Evolutionary conservation across 2,329 filamentous ascomycete genomes (phyloP), one percentile per base, ranked within the genome.

Genomic region (Acrodontium crateriforme): DNA sequence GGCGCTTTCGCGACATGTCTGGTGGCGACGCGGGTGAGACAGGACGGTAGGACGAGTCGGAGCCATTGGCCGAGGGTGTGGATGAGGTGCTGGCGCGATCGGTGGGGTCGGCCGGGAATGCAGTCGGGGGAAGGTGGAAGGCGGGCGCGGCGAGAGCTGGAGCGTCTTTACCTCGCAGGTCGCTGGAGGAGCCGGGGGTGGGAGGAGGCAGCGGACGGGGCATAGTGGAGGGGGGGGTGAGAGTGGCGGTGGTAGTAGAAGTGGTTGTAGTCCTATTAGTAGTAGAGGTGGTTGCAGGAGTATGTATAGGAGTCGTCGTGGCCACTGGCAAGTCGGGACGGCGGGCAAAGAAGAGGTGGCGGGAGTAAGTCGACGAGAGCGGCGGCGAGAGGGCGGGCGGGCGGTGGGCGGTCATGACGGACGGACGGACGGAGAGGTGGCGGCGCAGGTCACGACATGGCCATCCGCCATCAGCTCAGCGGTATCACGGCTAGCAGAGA

Each of bases 121-220:
- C 82, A 9, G 82, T 78, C 10, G 81, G 81, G 4, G 81, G 81
- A 9, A 91, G 65, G 42, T 78, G 68, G 50, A 89, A 84, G 28
- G 73, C 65, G 37, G 73, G 62, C 44, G 83, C 79, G 14, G 78
- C 59, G 20, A 66, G 61, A 21, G 64, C 58, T n/a, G n/a, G n/a
- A 24, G 76, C 63, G 35, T 72, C 71, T 54, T 81, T 73, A 39
- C 72, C 75, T 31, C 71, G 69, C 50, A 89, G 80, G 48, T 89
- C 82, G 27, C 78, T 78, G 18, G 80, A 87, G 8, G 80, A 79
- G 28, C 72, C 74, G 21, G 82, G 83, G 26, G 82, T 91, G 23
- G 76, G 80, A 24, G 78, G 81, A 29, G 74, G 63, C 30, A 60
- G 63, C 24, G 69, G 63, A 33, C 67, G 72, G 51, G 77, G 71